Base-by-base conservation (phyloP, 2,329 filamentous ascomycete species). In the Thelonectria blattea region DNA sequence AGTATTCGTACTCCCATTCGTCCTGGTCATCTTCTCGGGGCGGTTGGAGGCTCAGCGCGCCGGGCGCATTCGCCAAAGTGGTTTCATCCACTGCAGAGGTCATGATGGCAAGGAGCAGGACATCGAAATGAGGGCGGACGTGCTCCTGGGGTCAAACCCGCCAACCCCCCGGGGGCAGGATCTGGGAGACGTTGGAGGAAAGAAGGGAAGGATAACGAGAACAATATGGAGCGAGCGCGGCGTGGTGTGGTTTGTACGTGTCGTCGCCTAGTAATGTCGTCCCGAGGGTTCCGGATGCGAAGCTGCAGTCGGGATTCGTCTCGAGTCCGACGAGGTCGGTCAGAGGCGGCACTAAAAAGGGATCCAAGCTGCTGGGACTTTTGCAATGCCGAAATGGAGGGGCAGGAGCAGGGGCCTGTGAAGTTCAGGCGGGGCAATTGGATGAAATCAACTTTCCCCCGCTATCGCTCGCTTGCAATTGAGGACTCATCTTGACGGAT, bases 1-100 rank as follows among this genome's bases (percentile, higher is more conserved):
- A 89, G 68, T 89, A 89, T 65, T 89, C 87, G 65, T 88, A 89
- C 68, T 89, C 87, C 85, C 85, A 89, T 52, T 88, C 85, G 50
- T 88, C 84, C 60, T 87, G 79, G 6, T 80, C 81, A 27, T 79
- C 77, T 10, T 62, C 61, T 22, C 64, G 58, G 15, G 72, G 57
- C 39, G 72, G 65, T n/a, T 76, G 70, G 27, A 76, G 49, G 8
- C 58, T 49, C 45, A 76, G 52, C 9, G 69, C 69, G 10, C 69
- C 73, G 3, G 74, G 64, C 43, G 64, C 63, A 14, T 73, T 63
- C 18, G 64, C 65, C 17, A 65, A 32, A n/a, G 17, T 54, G 8
- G 47, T 49, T 46, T 69, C 67, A 17, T 70, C 59, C 37, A 61
- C 30, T 22, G 58, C 52, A 18, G 58, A 63, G 18, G 64, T 20